Evolutionary conservation across 495 filamentous ascomycete genomes (phyloP).

Genomic region (Cryomyces minteri): DNA sequence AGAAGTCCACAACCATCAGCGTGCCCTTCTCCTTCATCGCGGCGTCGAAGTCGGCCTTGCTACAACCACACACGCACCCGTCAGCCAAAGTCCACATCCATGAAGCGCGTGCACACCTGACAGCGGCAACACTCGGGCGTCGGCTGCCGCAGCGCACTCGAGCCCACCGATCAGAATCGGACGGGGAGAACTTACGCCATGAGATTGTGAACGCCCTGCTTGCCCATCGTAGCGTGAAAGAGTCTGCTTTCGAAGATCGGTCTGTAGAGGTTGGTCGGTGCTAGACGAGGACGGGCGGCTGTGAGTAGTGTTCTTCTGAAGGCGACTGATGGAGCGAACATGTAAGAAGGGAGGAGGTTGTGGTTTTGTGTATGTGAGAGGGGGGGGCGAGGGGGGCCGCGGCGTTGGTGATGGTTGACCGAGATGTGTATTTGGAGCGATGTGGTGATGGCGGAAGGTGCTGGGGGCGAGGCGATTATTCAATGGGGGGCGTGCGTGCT

Average conservation of each 20-base stretch:
- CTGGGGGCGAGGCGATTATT: too few species aligned
- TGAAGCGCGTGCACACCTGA: background rate
- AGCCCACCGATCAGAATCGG: background rate
- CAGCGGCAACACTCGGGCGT: background rate
- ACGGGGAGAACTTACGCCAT: conserved; percentile 18
- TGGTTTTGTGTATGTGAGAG: too few species aligned
- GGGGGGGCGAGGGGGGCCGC: too few species aligned
- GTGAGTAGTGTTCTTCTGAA: conserved; percentile 17
- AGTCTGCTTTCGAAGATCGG: conserved; percentile 9
- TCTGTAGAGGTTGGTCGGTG: conserved; percentile 16
- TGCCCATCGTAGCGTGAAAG: conserved; percentile 31
- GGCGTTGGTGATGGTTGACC: too few species aligned
- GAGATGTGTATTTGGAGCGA: too few species aligned
- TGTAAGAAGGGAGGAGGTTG: too few species aligned
- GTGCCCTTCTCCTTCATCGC: conserved; percentile 26
- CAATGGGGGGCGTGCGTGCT: too few species aligned
- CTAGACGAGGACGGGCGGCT: conserved; percentile 6
- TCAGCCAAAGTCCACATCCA: background rate
- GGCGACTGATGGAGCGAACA: background rate
- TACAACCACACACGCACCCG: conserved; percentile 17
- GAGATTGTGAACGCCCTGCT: conserved; percentile 38
- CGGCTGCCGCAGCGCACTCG: background rate
- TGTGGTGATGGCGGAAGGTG: too few species aligned
- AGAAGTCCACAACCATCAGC: conserved; percentile 68
- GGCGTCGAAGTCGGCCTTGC: conserved; percentile 40